phyloP scores from a whole-genome alignment of 2,329 filamentous ascomycete genomes.

The Coccinonectria pachysandricola region DNA sequence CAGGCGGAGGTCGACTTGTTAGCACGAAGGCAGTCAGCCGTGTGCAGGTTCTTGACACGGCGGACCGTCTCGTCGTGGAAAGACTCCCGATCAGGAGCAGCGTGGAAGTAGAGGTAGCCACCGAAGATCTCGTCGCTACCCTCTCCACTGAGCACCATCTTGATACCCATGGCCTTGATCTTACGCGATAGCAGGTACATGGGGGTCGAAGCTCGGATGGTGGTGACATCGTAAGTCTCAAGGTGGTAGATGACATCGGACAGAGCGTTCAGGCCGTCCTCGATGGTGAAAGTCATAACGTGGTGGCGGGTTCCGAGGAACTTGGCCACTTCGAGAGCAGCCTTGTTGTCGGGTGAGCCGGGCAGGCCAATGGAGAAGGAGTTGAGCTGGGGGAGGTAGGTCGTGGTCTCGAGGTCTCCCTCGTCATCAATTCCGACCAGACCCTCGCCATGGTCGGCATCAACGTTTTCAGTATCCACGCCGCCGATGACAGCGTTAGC shows the following conservation, averaged over 20 bases:
- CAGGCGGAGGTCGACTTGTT: conserved; percentile 99
- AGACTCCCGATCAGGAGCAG: conserved; percentile 78
- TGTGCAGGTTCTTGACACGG: conserved; percentile 90
- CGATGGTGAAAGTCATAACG: conserved; percentile 94
- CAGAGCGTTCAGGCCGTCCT: conserved; percentile 92
- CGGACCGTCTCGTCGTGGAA: conserved; percentile 94
- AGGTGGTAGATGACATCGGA: conserved; percentile 98
- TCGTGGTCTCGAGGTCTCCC: conserved; percentile 79
- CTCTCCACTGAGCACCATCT: conserved; percentile 98
- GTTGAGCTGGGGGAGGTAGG: conserved; percentile 89
- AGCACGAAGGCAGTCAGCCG: conserved; percentile 91
- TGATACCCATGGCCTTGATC: conserved; percentile 98
- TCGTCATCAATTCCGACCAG: conserved; percentile 92
- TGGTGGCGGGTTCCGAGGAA: conserved; percentile 98
- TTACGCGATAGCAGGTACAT: conserved; percentile 98
- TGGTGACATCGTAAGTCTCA: conserved; percentile 96
- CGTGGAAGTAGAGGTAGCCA: conserved; percentile 97
- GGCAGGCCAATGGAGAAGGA: conserved; percentile 98
- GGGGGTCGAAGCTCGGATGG: conserved; percentile 93
- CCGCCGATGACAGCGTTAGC: conserved; percentile 39
- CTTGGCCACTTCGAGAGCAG: conserved; percentile 84
- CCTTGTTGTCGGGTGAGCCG: conserved; percentile 82
- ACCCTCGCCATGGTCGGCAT: conserved; percentile 53
- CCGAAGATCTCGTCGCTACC: conserved; percentile 98
- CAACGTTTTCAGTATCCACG: conserved; percentile 39